A percentile compares a stretch with the other conserved stretches of the same genome.
Evolutionary conservation across 768 basidiomycete genomes (phyloP).

Genomic region (Calocybe cyanea): DNA sequence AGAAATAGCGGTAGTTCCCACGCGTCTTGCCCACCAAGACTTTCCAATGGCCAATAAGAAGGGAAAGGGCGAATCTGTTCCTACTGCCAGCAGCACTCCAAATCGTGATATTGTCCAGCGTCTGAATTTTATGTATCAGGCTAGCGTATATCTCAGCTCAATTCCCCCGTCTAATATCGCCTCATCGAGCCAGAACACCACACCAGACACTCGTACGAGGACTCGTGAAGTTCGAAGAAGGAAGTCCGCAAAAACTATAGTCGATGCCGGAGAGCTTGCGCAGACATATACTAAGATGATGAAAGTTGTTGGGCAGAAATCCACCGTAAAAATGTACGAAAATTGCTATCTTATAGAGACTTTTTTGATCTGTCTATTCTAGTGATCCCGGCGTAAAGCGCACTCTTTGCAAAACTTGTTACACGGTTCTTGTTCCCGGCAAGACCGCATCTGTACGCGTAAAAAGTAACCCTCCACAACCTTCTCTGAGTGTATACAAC

Average conservation of each 20-base stretch:
- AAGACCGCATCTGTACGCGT: constrained; percentile 60
- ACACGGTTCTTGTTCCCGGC: constrained; percentile 63
- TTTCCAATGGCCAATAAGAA: constrained; percentile 54
- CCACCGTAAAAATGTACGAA: constrained; percentile 68
- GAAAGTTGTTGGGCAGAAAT: constrained; percentile 70
- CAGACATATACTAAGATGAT: constrained; percentile 62
- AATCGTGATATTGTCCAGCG: constrained; percentile 80
- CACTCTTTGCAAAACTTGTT: constrained; percentile 69
- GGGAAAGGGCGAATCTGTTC: constrained; percentile 48
- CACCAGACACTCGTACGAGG: constrained; percentile 2
- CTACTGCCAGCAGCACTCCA: constrained; percentile 52
- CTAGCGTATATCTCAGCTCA: constrained; percentile 54
- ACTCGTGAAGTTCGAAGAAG: constrained; percentile 17
- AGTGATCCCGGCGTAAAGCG: constrained; percentile 87
- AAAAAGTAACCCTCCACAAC: constrained; percentile 38
- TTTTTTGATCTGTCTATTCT: not conserved
- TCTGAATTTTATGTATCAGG: constrained; percentile 84
- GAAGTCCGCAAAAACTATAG: constrained; percentile 11
- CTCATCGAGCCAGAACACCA: not conserved
- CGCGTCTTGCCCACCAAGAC: no score
- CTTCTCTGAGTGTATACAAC: no score
- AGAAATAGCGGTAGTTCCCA: constrained; percentile 11
- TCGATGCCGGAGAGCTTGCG: constrained; percentile 49
- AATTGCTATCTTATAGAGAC: not conserved
- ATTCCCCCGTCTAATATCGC: constrained; percentile 4